Percentiles rank a stretch among this genome's conserved stretches.
Evolutionary conservation across 2,329 filamentous ascomycete species (phyloP).

Genomic region (Verticillium longisporum): DNA sequence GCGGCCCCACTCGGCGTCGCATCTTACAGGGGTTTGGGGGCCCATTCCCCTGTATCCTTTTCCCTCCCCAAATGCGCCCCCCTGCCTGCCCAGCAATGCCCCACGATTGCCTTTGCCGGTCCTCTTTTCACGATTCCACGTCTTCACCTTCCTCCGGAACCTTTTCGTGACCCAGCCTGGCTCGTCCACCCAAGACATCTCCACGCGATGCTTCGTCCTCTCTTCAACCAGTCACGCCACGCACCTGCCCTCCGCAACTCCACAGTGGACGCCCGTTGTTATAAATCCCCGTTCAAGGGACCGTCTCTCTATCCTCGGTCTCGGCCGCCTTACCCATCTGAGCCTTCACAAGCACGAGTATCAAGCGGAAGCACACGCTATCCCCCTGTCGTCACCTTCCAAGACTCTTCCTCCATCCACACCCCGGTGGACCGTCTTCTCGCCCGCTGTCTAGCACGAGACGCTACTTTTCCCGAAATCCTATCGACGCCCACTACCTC

Average conservation of each 20-base stretch:
- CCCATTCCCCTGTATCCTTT: no score
- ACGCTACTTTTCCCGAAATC: constrained; percentile 6
- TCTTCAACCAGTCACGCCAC: neutral
- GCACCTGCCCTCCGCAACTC: neutral
- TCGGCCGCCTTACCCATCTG: neutral
- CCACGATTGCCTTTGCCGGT: neutral
- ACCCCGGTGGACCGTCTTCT: neutral
- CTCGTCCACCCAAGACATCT: neutral
- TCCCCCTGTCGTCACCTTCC: neutral
- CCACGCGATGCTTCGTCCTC: neutral
- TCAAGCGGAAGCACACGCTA: neutral
- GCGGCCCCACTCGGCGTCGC: neutral
- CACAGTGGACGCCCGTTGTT: neutral
- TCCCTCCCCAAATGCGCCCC: neutral
- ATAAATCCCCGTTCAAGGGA: neutral
- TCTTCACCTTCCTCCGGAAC: neutral
- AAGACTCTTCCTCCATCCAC: neutral
- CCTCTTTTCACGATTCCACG: neutral
- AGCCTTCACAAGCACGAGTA: neutral
- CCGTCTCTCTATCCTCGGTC: neutral
- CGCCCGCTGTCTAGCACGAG: neutral
- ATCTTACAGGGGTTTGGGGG: neutral
- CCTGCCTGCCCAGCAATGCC: neutral
- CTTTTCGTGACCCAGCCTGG: neutral
- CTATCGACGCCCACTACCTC: constrained; percentile 1